Base-by-base conservation (phyloP, 176 grass and related monocot genomes). In the Pontederia crassipes region DNA sequence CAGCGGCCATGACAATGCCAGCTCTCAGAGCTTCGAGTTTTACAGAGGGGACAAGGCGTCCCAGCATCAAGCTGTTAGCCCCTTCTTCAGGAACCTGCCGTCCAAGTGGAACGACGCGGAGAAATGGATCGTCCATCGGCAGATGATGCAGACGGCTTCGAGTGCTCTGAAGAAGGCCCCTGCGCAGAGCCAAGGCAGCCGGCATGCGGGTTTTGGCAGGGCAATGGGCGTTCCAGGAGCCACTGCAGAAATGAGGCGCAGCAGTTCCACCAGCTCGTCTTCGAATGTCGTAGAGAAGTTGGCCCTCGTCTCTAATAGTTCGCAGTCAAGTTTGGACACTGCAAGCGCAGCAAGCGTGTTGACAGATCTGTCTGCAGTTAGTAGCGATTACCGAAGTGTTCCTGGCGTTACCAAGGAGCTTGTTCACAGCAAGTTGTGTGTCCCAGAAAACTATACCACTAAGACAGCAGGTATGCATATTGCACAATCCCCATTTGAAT, bases 21-120 rank as follows among this genome's bases (percentile, higher is more conserved):
- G 28, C 11, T 50, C 46, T 11, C 65, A 57, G 15, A 77, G 70
- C 62, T 98, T 98, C 68, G 93, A 98, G 80, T 98, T 98, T 46
- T 72, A 69, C 10, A 77, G 74, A 75, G 86, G 80, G 47, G 84
- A 79, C 28, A 77, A 64, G 56, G 14, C 54, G 11, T 55, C 52
- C 15, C 78, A 61, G n/a, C 75, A 77, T 47, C 64, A 60, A 15
- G 75, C 46, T 40, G 62, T 54, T 26, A 72, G 18, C 17, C 74
- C 74, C 14, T 92, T 98, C 70, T 66, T 85, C 52, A 71, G 81
- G 40, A 84, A 74, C 68, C 70, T 98, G 69, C 88, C 93, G 26
- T 92, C 93, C 10, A 98, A 98, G 78, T 98, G 93, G 93, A 98
- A 98, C 76, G 93, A 92, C 62, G 93, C 84, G 0, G 93, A 98